These are phyloP conservation scores for Vitis rupestris DNA, from an alignment of 164 flowering plant species.

Conservation along the genomic window DNA sequence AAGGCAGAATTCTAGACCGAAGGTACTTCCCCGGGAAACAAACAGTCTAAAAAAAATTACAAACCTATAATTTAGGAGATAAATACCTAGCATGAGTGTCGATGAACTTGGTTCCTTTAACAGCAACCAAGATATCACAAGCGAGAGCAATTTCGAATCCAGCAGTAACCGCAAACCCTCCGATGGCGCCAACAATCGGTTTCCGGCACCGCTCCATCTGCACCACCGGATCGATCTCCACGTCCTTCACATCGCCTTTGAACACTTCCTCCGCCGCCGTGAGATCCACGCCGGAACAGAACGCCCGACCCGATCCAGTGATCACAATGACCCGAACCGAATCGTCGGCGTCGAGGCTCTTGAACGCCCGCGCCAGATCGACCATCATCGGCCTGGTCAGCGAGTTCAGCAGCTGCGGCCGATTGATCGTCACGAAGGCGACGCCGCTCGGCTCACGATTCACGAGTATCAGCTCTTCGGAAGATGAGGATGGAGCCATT, in stretches of 20 bases:
- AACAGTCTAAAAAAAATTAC: neutral
- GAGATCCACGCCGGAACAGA: conserved; percentile 89
- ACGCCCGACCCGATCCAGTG: conserved; percentile 77
- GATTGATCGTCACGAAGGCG: conserved; percentile 71
- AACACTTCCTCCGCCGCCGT: conserved; percentile 91
- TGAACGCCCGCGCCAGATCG: conserved; percentile 65
- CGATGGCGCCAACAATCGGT: conserved; percentile 81
- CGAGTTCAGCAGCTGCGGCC: conserved; percentile 81
- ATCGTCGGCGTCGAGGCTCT: conserved; percentile 53
- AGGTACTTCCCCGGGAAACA: neutral
- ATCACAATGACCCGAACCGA: conserved; percentile 67
- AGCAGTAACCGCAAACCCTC: conserved; percentile 89
- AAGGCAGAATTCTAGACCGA: too few relatives aligned
- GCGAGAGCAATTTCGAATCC: conserved; percentile 92
- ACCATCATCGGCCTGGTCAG: conserved; percentile 67
- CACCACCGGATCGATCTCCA: conserved; percentile 62
- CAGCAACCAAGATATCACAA: conserved; percentile 76
- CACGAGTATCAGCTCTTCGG: conserved; percentile 54
- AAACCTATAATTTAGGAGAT: neutral
- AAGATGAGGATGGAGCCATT: conserved; percentile 22
- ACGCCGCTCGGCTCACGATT: conserved; percentile 51
- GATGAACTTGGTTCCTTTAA: conserved; percentile 74
- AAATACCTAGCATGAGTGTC: conserved; percentile 82
- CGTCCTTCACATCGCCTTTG: conserved; percentile 84
- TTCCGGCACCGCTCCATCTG: conserved; percentile 89